Evolutionary conservation across 176 grass and related monocot genomes (phyloP), one percentile per base, ranked within the genome.

Genomic region (Phoenix roebelenii): DNA sequence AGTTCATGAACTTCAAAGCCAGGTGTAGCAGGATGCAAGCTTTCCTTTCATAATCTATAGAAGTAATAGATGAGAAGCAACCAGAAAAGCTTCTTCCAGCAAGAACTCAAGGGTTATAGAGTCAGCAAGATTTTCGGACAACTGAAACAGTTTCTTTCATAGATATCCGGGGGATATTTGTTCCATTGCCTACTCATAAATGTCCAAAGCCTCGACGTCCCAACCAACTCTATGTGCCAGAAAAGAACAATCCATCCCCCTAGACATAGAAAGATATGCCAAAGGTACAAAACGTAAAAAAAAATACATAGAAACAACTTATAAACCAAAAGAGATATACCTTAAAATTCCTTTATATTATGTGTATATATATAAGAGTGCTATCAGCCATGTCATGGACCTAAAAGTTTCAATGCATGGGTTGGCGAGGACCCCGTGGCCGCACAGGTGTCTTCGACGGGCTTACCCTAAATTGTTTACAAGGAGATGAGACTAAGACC

Each of bases 381-480:
- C 86, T 76, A 78, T 76, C 63, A 77, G 72, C 35, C 81, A 91
- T 74, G 54, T 82, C 80, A 77, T 85, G 85, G 84, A 85, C 77
- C 81, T 90, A 82, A 22, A 58, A 12, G n/a, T 83, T 80, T 86
- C 79, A 91, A 72, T 82, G 75, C 75, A 77, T 80, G 57, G 74
- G 53, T 58, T 73, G 74, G 64, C 87, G 88, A 83, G 81, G 84
- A 39, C 81, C 71, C n/a, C 88, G 82, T 16, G 94, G 94, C 32
- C 94, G 87, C 71, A 98, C 94, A 9, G 94, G 94, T 54, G 94
- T 98, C 85, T 98, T 98, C 2, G 94, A 98, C 0, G 94, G 94
- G 79, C 94, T 98, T 55, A 98, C 94, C 85, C 94, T 98, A 76
- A 67, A 79, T 85, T 50, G 59, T 52, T 51, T 9, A 12, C 35